Conservation (phyloP, 2,329 filamentous ascomycete genomes). For the Aphanocladium album region DNA sequence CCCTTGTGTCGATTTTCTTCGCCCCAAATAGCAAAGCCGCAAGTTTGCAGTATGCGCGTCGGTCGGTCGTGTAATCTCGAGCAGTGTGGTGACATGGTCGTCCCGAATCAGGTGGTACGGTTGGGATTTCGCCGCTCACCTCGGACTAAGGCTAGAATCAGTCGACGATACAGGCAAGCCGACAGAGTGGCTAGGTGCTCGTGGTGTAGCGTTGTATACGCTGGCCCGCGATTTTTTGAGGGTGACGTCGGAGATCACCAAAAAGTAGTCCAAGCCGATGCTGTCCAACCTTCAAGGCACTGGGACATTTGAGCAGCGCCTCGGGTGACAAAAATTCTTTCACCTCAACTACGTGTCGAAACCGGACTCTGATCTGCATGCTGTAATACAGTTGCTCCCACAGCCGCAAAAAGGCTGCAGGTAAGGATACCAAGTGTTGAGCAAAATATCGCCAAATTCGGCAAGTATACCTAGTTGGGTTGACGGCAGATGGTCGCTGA, state of each 20-base stretch:
- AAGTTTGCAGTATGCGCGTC: neutral
- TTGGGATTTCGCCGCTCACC: too few species aligned
- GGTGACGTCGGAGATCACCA: neutral
- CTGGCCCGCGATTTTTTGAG: neutral
- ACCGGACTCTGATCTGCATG: neutral
- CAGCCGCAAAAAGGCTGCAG: neutral
- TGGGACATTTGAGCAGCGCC: neutral
- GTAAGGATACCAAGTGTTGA: neutral
- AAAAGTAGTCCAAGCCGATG: neutral
- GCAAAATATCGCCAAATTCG: neutral
- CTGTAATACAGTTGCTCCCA: neutral
- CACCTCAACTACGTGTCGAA: neutral
- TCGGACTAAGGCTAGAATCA: neutral
- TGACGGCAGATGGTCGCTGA: neutral
- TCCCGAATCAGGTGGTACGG: neutral
- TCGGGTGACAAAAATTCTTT: neutral
- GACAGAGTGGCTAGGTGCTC: neutral
- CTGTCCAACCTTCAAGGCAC: slow-evolving; percentile 1
- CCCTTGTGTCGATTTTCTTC: neutral
- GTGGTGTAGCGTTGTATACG: neutral
- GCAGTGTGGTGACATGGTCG: neutral
- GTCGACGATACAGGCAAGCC: neutral
- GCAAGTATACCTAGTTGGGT: neutral
- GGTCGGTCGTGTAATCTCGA: neutral
- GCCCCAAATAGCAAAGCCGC: neutral